phyloP scores from a whole-genome alignment of 2,329 filamentous ascomycete genomes.

The Talaromyces sp. region DNA sequence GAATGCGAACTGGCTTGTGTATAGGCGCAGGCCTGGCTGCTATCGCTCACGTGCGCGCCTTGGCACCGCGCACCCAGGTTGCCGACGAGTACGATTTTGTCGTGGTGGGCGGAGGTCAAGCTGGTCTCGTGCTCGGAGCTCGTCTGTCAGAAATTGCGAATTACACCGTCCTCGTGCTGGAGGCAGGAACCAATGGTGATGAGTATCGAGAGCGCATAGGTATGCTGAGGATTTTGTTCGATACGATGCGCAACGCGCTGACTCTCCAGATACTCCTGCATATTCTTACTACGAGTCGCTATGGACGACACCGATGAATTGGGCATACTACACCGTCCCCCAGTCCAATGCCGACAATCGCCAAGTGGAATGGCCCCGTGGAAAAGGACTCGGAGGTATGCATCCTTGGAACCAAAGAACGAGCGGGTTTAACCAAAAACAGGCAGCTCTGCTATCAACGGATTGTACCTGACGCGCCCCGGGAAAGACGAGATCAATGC shows the following conservation, averaged over 20 bases:
- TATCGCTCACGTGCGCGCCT: conserved; percentile 22
- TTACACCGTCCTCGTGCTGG: conserved; percentile 34
- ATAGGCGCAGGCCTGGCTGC: conserved; percentile 20
- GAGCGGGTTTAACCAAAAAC: neutral
- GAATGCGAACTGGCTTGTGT: conserved; percentile 11
- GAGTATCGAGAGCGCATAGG: conserved; percentile 33
- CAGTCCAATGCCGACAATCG: conserved; percentile 29
- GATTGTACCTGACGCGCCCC: conserved; percentile 34
- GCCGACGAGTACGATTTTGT: conserved; percentile 34
- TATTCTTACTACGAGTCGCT: conserved; percentile 34
- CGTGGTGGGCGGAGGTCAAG: conserved; percentile 54
- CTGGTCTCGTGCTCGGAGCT: conserved; percentile 47
- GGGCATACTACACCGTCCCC: conserved; percentile 30
- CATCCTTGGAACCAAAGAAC: neutral
- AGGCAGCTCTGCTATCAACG: conserved; percentile 37
- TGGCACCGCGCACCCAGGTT: conserved; percentile 28
- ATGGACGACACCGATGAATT: conserved; percentile 35
- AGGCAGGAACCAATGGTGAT: conserved; percentile 32
- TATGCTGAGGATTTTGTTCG: conserved; percentile 15
- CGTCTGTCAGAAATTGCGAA: conserved; percentile 43
- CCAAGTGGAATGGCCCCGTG: conserved; percentile 33
- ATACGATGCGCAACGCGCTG: neutral
- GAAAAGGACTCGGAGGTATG: conserved; percentile 34
- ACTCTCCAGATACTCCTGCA: conserved; percentile 31
- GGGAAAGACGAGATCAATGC: conserved; percentile 33